Base-by-base conservation (phyloP, 2,329 filamentous ascomycete species). In the Microdochium nivale region DNA sequence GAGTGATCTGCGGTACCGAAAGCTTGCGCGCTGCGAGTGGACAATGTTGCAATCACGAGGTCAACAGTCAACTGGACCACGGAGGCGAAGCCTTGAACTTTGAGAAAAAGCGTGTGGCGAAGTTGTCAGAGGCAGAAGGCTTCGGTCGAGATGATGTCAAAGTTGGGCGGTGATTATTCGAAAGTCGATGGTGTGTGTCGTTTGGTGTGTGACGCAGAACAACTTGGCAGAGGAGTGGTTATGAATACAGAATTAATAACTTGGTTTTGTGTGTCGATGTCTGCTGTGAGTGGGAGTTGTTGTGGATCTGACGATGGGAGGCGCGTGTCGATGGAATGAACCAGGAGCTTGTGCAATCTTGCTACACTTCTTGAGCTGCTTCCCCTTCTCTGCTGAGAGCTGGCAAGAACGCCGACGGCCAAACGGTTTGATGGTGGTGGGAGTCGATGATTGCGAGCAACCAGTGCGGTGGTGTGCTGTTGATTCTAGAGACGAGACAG, bases 11-110 rank as follows among this genome's bases (percentile, higher is more conserved):
- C 21, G 40, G 40, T 44, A 23, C 14, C 40, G 16, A 19, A 24
- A 19, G 13, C 16, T 5, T 11, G 16, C 9, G 40, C 21, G 16
- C 16, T 16, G 9, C 14, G 40, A 44, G 3, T 23, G 16, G 40
- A 13, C 16, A 23, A 19, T 44, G 3, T 21, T 44, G 21, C 16
- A 23, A 21, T 21, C 40, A 44, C 13, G 19, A 7, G 40, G 40
- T 44, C 40, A 44, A 44, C 40, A 44, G 40, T 44, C 40, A 44
- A 44, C 40, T 44, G 40, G 40, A 44, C 40, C 40, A 44, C 40
- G n/a, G n/a, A n/a, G n/a, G n/a, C n/a, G n/a, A n/a, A n/a, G n/a
- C n/a, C n/a, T n/a, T n/a, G n/a, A n/a, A n/a, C n/a, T n/a, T n/a
- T n/a, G n/a, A 44, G 40, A 8, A 19, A 13, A 19, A 23, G 16